phyloP scores from a whole-genome alignment of 306 rosid genomes.

The Arachis stenosperma region DNA sequence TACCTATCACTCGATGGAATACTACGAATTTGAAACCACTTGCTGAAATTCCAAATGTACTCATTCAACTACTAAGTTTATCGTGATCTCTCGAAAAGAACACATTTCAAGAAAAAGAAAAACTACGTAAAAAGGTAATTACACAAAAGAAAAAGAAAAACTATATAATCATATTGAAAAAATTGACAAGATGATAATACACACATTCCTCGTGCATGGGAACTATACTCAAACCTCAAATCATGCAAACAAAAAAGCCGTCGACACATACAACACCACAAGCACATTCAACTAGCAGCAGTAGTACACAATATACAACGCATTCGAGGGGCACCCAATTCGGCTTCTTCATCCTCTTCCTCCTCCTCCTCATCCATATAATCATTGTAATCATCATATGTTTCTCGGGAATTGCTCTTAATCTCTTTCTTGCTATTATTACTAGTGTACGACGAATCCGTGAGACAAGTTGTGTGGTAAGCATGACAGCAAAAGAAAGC shows the following conservation, averaged over 20 bases:
- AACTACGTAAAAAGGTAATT: too few relatives aligned
- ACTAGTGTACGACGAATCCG: slow-evolving; percentile 65
- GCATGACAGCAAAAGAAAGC: slow-evolving; percentile 80
- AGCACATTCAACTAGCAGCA: slow-evolving; percentile 66
- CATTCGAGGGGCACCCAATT: slow-evolving; percentile 58
- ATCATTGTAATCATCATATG: slow-evolving; percentile 53
- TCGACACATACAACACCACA: slow-evolving; percentile 9
- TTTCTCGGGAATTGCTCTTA: slow-evolving; percentile 42
- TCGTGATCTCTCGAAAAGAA: too few relatives aligned
- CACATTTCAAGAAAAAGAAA: too few relatives aligned
- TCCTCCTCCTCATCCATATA: slow-evolving; percentile 52
- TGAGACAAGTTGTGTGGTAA: slow-evolving; percentile 71
- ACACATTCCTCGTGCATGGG: slow-evolving; percentile 33
- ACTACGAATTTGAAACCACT: too few relatives aligned
- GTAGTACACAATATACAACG: slow-evolving; percentile 97
- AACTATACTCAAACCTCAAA: slow-evolving; percentile 37
- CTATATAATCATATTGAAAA: background rate
- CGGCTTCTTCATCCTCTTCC: slow-evolving; percentile 41
- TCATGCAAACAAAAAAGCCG: slow-evolving; percentile 39
- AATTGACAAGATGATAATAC: slow-evolving; percentile 15
- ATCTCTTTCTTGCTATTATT: slow-evolving; percentile 43
- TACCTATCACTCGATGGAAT: background rate
- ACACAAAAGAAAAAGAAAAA: background rate
- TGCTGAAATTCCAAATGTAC: too few relatives aligned
- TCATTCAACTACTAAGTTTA: too few relatives aligned